phyloP scores from a whole-genome alignment of 73 alveolate species.

The Symbiodinium pilosum region DNA sequence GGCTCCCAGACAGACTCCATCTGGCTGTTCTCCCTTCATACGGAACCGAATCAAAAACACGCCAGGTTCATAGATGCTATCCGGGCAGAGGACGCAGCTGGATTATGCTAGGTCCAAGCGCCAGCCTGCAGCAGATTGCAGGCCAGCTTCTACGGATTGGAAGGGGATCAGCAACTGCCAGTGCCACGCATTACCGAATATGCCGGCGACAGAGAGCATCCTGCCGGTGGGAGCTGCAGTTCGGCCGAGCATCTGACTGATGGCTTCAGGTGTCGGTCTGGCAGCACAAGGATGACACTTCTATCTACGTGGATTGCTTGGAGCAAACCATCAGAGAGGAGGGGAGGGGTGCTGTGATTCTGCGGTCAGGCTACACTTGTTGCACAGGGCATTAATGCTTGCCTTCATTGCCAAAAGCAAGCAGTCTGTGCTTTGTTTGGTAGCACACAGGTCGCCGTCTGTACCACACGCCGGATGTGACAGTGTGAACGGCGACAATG shows the following conservation, averaged over 20 bases:
- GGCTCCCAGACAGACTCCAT: neutral
- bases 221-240: neutral
- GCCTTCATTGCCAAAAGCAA: neutral
- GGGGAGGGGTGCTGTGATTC: neutral
- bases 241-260: neutral
- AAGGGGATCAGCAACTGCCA: conserved; percentile 56
- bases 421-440: neutral
- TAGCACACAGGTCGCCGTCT: neutral
- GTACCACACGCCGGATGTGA: neutral
- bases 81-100: conserved; percentile 37
- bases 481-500: too few relatives aligned
- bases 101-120: neutral
- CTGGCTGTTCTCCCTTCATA: too few relatives aligned
- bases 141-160: conserved; percentile 90
- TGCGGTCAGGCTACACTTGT: neutral
- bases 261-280: conserved; percentile 45
- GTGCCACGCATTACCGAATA: conserved; percentile 88
- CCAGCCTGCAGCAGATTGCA: neutral
- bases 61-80: conserved; percentile 69
- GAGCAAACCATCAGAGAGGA: conserved; percentile 89
- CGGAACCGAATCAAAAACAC: neutral
- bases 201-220: neutral
- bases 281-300: conserved; percentile 75
- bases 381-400: too few relatives aligned
- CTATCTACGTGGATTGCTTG: conserved; percentile 86